Base-by-base conservation (phyloP, 176 grass and related monocot species). In the Musa acuminata region DNA sequence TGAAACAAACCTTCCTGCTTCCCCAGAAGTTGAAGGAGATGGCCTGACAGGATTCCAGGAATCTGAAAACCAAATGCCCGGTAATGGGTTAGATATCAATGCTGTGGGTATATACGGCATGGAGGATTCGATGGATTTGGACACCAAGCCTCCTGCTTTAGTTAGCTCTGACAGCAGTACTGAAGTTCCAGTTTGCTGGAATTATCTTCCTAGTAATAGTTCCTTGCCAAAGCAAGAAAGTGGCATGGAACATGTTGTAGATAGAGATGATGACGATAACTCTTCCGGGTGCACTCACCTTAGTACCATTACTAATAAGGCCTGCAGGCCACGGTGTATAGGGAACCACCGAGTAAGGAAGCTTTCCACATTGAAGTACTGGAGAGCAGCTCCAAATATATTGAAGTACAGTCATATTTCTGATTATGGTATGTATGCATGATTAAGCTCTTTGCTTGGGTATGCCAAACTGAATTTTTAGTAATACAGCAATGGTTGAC, bases 251-350 rank as follows among this genome's bases (percentile, higher is more conserved):
- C 52, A 71, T 80, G 69, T 78, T 83, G 88, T 88, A 83, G 80
- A 89, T 91, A 89, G 84, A 86, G 88, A 95, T 87, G 85, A 90
- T 54, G 96, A 88, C 21, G 96, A 99, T 72, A 86, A 95, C 48
- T 91, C 88, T 72, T 99, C 96, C 53, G 91, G 88, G 75, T 99
- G 96, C 83, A 95, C 91, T 21, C 82, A 93, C 83, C 84, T 88
- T 67, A 87, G 82, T 85, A 89, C 66, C 74, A n/a, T 83, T 54
- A 81, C 80, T 87, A 85, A 82, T 79, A 86, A 76, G 78, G 84
- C 62, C 58, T 85, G 80, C 60, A 82, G 78, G 63, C 62, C 78
- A 77, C 79, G 84, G 64, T 85, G 82, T 83, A 87, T 77, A 84
- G 82, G 84, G 77, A 74, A 91, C 19, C 84, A 69, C 57, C 24